These are phyloP conservation scores for Trametes cinnabarina DNA, from an alignment of 768 basidiomycete genomes.

Conservation along the genomic window DNA sequence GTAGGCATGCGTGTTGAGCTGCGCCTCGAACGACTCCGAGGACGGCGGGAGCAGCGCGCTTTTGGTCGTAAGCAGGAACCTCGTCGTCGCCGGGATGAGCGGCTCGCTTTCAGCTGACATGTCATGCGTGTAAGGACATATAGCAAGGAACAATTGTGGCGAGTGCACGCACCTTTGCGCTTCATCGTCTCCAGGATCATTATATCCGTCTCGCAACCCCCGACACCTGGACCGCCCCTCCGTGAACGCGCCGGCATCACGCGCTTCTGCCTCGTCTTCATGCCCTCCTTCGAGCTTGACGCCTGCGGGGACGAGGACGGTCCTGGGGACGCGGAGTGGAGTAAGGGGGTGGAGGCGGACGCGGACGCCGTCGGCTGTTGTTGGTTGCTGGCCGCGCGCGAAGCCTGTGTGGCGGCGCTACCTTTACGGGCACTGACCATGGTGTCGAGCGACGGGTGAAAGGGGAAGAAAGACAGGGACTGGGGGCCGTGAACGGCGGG, in stretches of 20 bases:
- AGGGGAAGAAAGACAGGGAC: not conserved
- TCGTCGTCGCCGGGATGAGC: slow-evolving; percentile 62
- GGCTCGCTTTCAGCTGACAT: slow-evolving; percentile 75
- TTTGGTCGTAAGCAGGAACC: slow-evolving; percentile 75
- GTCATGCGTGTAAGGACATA: too few relatives aligned
- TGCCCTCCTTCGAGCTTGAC: slow-evolving; percentile 10
- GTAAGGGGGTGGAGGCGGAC: slow-evolving; percentile 14
- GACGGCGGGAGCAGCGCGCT: slow-evolving; percentile 47
- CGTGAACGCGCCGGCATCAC: slow-evolving; percentile 79
- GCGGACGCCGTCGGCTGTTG: slow-evolving; percentile 13
- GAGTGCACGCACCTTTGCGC: slow-evolving; percentile 60
- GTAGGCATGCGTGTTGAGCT: slow-evolving; percentile 57
- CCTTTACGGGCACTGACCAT: slow-evolving; percentile 14
- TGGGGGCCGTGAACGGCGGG: not conserved
- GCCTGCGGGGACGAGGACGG: slow-evolving; percentile 4
- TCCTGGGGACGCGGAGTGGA: not conserved
- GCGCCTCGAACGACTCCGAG: slow-evolving; percentile 36
- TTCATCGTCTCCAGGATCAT: slow-evolving; percentile 83
- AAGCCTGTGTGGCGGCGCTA: slow-evolving; percentile 11
- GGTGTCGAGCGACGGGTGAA: not conserved
- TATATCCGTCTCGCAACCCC: slow-evolving; percentile 73
- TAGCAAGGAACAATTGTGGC: not conserved
- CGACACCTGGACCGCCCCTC: slow-evolving; percentile 78
- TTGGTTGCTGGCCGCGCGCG: slow-evolving; percentile 6
- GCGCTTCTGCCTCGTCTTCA: slow-evolving; percentile 60